phyloP scores from a whole-genome alignment of 1,139 yeast genomes.

The Yamadazyma dendronema region DNA sequence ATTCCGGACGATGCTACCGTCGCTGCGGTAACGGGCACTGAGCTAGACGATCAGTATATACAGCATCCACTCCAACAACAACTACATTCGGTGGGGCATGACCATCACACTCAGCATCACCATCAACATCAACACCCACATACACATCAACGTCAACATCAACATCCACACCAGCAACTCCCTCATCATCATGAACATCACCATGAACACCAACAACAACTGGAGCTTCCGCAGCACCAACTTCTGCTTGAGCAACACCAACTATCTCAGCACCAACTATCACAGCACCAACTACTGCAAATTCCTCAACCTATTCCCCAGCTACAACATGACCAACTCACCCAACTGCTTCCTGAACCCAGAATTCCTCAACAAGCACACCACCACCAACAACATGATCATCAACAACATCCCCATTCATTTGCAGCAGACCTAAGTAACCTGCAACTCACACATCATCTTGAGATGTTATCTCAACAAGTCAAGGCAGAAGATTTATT shows the following conservation, averaged over 20 bases:
- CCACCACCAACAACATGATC: slow-evolving; percentile 10
- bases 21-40: slow-evolving; percentile 30
- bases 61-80: slow-evolving; percentile 10
- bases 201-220: slow-evolving; percentile 1
- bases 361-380: slow-evolving; percentile 7
- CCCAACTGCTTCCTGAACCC: no score
- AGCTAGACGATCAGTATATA: slow-evolving; percentile 14
- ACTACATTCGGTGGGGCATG: slow-evolving; percentile 1
- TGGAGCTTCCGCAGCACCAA: no score
- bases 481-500: slow-evolving; percentile 32
- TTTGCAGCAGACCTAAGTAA: slow-evolving; percentile 18
- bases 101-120: not conserved
- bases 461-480: slow-evolving; percentile 35
- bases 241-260: not conserved
- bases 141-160: slow-evolving; percentile 1
- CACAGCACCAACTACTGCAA: slow-evolving; percentile 5
- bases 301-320: no score
- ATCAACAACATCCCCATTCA: slow-evolving; percentile 5
- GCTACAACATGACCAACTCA: slow-evolving; percentile 2
- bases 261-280: slow-evolving; percentile 2
- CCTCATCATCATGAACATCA: slow-evolving; percentile 7
- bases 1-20: slow-evolving; percentile 28
- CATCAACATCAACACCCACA: not conserved
- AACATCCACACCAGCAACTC: slow-evolving; percentile 5
- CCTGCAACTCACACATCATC: slow-evolving; percentile 21